Evolutionary conservation across 2,329 filamentous ascomycete species (phyloP).

Genomic region (Pestalotiopsis sp.): DNA sequence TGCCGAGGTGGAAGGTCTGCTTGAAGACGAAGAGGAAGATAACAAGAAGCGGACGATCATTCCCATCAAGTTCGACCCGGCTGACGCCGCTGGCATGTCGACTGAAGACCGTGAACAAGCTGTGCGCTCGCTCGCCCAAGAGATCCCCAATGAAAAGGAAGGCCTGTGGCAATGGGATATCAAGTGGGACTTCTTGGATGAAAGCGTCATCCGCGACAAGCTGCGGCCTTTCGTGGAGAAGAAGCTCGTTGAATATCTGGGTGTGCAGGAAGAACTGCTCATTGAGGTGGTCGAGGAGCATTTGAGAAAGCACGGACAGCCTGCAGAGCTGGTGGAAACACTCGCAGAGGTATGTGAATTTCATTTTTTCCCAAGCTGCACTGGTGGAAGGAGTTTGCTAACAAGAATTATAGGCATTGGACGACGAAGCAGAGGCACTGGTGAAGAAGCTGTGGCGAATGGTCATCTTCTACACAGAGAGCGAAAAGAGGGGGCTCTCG

Average conservation of each 20-base stretch:
- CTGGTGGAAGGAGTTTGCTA: conserved; percentile 21
- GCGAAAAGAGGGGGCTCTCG: conserved; percentile 84
- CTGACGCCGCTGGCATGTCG: conserved; percentile 67
- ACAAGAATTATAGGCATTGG: conserved; percentile 64
- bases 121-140: conserved; percentile 77
- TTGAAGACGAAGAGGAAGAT: conserved; percentile 92
- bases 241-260: conserved; percentile 96
- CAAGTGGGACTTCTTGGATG: conserved; percentile 89
- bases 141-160: conserved; percentile 85
- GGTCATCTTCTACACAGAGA: conserved; percentile 97
- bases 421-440: conserved; percentile 90
- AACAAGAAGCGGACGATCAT: conserved; percentile 73
- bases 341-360: conserved; percentile 66
- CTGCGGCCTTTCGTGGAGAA: conserved; percentile 94
- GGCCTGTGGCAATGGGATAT: conserved; percentile 91
- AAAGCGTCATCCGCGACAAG: conserved; percentile 78
- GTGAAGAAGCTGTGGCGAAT: conserved; percentile 98
- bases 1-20: conserved; percentile 88
- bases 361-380: background rate
- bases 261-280: conserved; percentile 92
- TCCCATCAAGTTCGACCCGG: conserved; percentile 78
- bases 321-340: conserved; percentile 81
- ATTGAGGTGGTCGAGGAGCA: conserved; percentile 92
- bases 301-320: conserved; percentile 70
- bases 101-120: conserved; percentile 87